Evolutionary conservation across 2,329 filamentous ascomycete species (phyloP).

Genomic region (Sporothrix protearum): DNA sequence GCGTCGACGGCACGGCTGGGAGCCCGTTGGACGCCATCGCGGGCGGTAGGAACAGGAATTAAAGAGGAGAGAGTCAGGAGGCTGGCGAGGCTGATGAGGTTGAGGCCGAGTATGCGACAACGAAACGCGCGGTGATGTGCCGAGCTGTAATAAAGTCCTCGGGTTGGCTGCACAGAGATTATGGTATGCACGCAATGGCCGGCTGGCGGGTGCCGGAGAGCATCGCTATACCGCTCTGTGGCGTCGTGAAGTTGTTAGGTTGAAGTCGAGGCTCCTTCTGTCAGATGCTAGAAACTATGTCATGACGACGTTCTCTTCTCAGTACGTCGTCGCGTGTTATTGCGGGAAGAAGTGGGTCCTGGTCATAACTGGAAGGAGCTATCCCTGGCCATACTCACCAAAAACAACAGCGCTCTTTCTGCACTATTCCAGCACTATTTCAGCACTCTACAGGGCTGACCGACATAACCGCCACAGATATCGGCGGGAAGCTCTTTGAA

Average conservation of each 20-base stretch:
- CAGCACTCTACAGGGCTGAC: not conserved
- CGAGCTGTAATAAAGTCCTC: not conserved
- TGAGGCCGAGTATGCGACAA: not conserved
- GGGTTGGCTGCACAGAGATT: not conserved
- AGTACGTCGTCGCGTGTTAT: slow-evolving; percentile 14
- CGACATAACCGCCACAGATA: not conserved
- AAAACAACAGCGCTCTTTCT: not conserved
- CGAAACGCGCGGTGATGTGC: not conserved
- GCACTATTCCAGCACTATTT: not conserved
- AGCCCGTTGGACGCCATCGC: not conserved
- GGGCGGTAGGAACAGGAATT: not conserved
- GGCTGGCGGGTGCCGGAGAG: not conserved
- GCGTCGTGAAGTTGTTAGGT: not conserved
- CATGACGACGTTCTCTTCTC: no score
- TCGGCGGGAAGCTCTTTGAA: not conserved
- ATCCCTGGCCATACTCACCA: not conserved
- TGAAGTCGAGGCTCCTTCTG: not conserved
- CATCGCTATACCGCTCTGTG: not conserved
- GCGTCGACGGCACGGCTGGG: not conserved
- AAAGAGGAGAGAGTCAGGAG: not conserved
- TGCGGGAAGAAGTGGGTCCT: slow-evolving; percentile 12
- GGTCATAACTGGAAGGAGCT: slow-evolving; percentile 8
- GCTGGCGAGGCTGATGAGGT: not conserved
- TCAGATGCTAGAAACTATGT: slow-evolving; percentile 1
- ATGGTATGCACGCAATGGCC: not conserved